Evolutionary conservation across 179 eudicot species (phyloP).

Genomic region (Gypsophila paniculata): DNA sequence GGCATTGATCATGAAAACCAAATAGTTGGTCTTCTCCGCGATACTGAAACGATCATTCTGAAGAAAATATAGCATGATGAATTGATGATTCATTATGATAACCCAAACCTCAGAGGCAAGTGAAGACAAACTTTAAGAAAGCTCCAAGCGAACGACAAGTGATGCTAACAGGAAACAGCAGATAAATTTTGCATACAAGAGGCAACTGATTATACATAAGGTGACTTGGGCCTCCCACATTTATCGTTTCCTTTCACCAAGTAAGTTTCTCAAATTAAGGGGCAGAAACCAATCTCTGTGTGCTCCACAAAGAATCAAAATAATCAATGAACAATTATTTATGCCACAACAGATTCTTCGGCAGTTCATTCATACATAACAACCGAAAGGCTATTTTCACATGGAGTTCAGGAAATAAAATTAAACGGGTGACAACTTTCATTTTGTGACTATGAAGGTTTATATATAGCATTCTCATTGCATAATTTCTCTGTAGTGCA

Average conservation of each 20-base stretch:
- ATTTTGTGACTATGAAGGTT: background rate
- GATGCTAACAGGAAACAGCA: background rate
- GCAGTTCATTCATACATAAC: background rate
- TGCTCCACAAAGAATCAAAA: background rate
- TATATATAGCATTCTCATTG: too few species aligned
- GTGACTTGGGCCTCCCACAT: background rate
- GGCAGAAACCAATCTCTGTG: background rate
- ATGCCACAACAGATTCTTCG: background rate
- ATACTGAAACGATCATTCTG: conserved; percentile 77
- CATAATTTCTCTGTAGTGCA: background rate
- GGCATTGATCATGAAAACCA: conserved; percentile 95
- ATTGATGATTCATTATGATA: background rate
- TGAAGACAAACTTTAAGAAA: background rate
- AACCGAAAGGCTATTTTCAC: background rate
- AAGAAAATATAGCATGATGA: conserved; percentile 12
- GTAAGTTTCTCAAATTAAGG: background rate
- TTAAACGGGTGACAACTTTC: too few species aligned
- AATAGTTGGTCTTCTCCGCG: conserved; percentile 89
- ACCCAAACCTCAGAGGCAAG: background rate
- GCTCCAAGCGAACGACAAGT: conserved; percentile 1
- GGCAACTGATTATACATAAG: background rate
- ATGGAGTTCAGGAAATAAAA: background rate
- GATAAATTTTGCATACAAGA: background rate
- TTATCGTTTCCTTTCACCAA: background rate
- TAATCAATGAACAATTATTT: background rate